A percentile compares a stretch with the other conserved stretches of the same genome.
These are phyloP conservation scores for Quercus cerris DNA, from an alignment of 306 rosid species.

Conservation along the genomic window DNA sequence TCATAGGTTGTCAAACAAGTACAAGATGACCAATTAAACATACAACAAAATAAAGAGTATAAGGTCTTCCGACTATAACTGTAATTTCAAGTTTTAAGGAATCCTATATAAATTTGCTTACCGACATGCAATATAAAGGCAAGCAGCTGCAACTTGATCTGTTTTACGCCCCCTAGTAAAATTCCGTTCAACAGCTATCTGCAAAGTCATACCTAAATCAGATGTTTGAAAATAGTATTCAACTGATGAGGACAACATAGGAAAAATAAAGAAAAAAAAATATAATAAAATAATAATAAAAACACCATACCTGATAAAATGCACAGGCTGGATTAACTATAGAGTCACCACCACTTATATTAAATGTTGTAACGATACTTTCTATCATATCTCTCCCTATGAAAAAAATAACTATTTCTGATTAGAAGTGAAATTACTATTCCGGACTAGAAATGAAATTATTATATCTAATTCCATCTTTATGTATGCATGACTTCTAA, in stretches of 20 bases:
- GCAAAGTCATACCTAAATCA: constrained; percentile 22
- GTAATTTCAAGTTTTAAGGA: neutral
- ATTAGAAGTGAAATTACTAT: neutral
- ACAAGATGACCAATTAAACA: neutral
- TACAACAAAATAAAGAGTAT: neutral
- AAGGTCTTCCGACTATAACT: neutral
- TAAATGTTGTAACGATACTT: constrained; percentile 5
- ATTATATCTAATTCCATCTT: too few species aligned
- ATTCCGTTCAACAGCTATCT: constrained; percentile 69
- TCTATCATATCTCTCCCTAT: constrained; percentile 20
- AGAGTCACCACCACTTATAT: constrained; percentile 16
- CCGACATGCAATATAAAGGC: constrained; percentile 87
- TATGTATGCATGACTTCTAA: too few species aligned
- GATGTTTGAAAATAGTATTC: constrained; percentile 8
- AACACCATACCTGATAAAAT: constrained; percentile 4
- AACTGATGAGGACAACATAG: neutral
- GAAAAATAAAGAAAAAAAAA: constrained; percentile 2
- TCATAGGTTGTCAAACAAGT: too few species aligned
- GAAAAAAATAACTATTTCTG: neutral
- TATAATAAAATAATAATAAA: neutral
- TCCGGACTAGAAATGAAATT: too few species aligned
- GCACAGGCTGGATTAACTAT: constrained; percentile 22
- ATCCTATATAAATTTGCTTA: constrained; percentile 19
- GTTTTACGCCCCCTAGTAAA: constrained; percentile 77
- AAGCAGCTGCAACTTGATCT: constrained; percentile 71